Percentiles rank a stretch among this genome's conserved stretches.
Evolutionary conservation across 257 asterid genomes (phyloP).

Genomic region (Verbascum thapsus): DNA sequence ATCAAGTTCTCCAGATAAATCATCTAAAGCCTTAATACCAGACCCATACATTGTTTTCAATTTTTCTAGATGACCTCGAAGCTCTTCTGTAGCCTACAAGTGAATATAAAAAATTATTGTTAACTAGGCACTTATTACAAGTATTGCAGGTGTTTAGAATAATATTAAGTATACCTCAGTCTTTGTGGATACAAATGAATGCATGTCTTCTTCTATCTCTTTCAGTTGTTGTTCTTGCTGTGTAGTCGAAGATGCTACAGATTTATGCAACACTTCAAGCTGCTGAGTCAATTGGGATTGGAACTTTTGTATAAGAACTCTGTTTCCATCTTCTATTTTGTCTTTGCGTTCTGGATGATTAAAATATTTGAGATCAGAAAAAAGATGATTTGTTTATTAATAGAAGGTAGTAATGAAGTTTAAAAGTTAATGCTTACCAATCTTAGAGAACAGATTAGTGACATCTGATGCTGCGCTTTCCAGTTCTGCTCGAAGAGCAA

Average conservation of each 20-base stretch:
- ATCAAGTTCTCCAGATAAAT: conserved; percentile 80
- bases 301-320: conserved; percentile 73
- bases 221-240: conserved; percentile 86
- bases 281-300: conserved; percentile 85
- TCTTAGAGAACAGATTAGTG: conserved; percentile 82
- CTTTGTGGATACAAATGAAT: conserved; percentile 85
- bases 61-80: conserved; percentile 63
- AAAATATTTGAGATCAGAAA: conserved; percentile 23
- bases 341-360: conserved; percentile 80
- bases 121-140: conserved; percentile 23
- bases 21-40: conserved; percentile 75
- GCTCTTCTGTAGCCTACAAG: conserved; percentile 87
- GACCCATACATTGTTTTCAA: conserved; percentile 76
- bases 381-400: conserved; percentile 1
- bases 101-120: conserved; percentile 18
- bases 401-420: conserved; percentile 1
- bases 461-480: conserved; percentile 90
- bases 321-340: conserved; percentile 87
- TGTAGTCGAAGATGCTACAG: conserved; percentile 85
- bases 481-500: conserved; percentile 87
- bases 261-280: conserved; percentile 79
- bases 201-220: conserved; percentile 97
- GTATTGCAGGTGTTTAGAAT: conserved; percentile 19
- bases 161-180: conserved; percentile 54
- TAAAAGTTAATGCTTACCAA: conserved; percentile 60